Base-by-base conservation (phyloP, 169 alveolate genomes). In the Babesia microti region DNA sequence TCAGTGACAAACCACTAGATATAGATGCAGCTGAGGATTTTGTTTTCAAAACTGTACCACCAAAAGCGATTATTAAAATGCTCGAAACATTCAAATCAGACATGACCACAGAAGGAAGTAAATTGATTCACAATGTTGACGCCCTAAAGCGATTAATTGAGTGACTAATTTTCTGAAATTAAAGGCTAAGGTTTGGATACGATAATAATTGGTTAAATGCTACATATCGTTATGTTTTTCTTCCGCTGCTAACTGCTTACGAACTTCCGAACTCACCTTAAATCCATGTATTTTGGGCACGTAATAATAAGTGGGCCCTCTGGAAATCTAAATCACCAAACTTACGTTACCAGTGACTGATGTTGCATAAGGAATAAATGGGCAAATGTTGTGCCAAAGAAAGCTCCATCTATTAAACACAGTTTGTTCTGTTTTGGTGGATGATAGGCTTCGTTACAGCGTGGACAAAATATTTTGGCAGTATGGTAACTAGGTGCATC, bases 401-500 rank as follows among this genome's bases (percentile, higher is more conserved):
- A 91, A 11, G 95, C 89, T 15, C 97, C 97, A 63, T 91, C 97
- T 29, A 89, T 59, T 28, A 72, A 52, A 14, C 81, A 50, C 44
- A 79, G 57, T 37, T 84, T 58, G 37, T 75, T 47, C 30, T 67
- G 59, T 53, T 83, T 83, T 35, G 83, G 80, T 1, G 88, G 87
- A 34, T 81, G 75, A 39, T 68, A 82, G 14, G 78, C 61, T 50
- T 81, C 90, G 18, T 79, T 80, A 78, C 97, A 91, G 28, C 83
- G 43, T 6, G 97, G 93, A 41, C 97, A 89, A 50, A 71, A 89
- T 30, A 89, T 86, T 67, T 89, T 88, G 18, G 93, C 89, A 39
- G 83, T 73, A 69, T 79, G 75, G 27, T 72, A 80, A 39, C 85
- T 78, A 7, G 88, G 89, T 17, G 78, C 69, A 60, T 90, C 95